Percentiles rank a stretch among this genome's conserved stretches.
These are phyloP conservation scores for Erodium maritimum DNA, from an alignment of 345 rosid species.

Conservation along the genomic window DNA sequence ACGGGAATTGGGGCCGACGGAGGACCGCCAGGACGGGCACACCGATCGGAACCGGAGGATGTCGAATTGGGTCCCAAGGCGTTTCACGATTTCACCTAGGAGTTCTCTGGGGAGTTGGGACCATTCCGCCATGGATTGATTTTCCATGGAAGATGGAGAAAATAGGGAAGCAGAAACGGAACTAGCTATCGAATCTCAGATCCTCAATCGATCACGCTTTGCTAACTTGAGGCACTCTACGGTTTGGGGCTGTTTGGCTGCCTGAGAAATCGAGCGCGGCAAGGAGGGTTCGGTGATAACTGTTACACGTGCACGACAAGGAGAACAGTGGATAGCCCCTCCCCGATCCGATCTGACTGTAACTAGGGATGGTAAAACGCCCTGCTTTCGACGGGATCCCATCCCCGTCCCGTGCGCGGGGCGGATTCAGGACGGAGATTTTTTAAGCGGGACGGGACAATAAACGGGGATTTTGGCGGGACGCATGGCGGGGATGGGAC, in stretches of 20 bases:
- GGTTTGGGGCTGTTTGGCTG: not conserved
- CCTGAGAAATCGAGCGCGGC: not conserved
- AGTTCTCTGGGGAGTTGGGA: conserved; percentile 58
- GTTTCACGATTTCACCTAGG: conserved; percentile 34
- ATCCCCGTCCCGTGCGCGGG: no score
- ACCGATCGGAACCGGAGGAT: conserved; percentile 64
- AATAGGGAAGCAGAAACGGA: not conserved
- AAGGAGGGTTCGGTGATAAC: not conserved
- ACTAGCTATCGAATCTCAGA: not conserved
- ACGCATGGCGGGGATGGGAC: no score
- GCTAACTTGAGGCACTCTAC: no score
- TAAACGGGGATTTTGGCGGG: no score
- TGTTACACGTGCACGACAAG: no score
- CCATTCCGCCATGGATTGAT: conserved; percentile 52
- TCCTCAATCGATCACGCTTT: not conserved
- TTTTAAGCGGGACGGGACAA: no score
- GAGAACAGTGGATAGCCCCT: no score
- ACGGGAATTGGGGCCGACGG: conserved; percentile 25
- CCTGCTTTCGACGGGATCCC: no score
- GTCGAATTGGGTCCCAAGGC: conserved; percentile 43
- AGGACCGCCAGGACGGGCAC: conserved; percentile 70
- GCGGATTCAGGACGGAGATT: no score
- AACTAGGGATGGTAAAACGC: no score
- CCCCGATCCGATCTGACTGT: no score
- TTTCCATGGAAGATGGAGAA: not conserved